phyloP scores from a whole-genome alignment of 2,329 filamentous ascomycete species.

The Hymenoscyphus repandus region DNA sequence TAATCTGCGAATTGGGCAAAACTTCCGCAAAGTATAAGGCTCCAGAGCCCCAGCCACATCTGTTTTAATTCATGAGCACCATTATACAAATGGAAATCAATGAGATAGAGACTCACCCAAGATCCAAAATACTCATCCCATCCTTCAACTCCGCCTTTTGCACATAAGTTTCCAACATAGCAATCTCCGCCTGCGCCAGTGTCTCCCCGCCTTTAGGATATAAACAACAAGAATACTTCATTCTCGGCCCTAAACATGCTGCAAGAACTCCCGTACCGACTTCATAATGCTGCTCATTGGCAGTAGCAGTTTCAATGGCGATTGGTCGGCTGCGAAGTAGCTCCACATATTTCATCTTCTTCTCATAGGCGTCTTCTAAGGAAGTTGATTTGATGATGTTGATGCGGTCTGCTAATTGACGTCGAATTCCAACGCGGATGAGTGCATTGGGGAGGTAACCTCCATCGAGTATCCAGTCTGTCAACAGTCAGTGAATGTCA shows the following conservation, averaged over 20 bases:
- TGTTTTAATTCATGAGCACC: slow-evolving; percentile 26
- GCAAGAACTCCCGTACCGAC: slow-evolving; percentile 60
- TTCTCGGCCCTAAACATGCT: slow-evolving; percentile 58
- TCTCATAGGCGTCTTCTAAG: slow-evolving; percentile 46
- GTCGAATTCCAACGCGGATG: slow-evolving; percentile 60
- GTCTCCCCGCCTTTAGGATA: slow-evolving; percentile 59
- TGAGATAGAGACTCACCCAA: slow-evolving; percentile 15
- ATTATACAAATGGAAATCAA: not conserved
- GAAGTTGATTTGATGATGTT: slow-evolving; percentile 48
- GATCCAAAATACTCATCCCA: slow-evolving; percentile 31
- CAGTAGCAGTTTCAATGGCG: slow-evolving; percentile 5
- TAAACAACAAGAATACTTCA: slow-evolving; percentile 68
- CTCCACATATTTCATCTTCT: slow-evolving; percentile 60
- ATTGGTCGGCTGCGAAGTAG: slow-evolving; percentile 38
- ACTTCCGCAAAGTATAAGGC: slow-evolving; percentile 61
- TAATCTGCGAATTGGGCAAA: slow-evolving; percentile 56
- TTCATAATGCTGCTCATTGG: slow-evolving; percentile 61
- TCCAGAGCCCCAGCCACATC: slow-evolving; percentile 65
- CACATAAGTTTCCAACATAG: slow-evolving; percentile 60
- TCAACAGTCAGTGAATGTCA: slow-evolving; percentile 8
- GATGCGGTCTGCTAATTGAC: slow-evolving; percentile 59
- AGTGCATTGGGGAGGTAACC: slow-evolving; percentile 59
- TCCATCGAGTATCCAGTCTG: slow-evolving; percentile 56
- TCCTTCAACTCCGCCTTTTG: slow-evolving; percentile 43
- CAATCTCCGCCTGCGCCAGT: slow-evolving; percentile 60